Evolutionary conservation across 2,329 filamentous ascomycete genomes (phyloP).

Genomic region (Aureobasidium leucospermi): DNA sequence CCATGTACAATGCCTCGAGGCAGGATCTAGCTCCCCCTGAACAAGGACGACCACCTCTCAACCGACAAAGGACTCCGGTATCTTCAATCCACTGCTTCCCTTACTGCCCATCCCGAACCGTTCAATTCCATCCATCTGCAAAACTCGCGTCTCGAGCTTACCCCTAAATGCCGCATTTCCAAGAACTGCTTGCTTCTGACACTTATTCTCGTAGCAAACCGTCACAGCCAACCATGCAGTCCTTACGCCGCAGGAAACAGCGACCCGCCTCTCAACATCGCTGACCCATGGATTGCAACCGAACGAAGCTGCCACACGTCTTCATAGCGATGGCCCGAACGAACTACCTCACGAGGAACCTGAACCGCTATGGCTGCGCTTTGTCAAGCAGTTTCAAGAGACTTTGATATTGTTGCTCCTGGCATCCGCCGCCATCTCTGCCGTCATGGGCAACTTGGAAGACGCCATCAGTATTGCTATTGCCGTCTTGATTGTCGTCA

Average conservation of each 20-base stretch:
- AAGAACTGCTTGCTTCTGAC: not conserved
- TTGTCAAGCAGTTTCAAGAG: conserved; percentile 94
- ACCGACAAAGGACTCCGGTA: conserved; percentile 2
- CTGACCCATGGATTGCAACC: conserved; percentile 72
- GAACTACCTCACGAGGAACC: conserved; percentile 91
- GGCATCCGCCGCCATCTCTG: conserved; percentile 77
- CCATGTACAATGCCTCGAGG: conserved; percentile 44
- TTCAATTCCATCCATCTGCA: not conserved
- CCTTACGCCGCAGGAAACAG: conserved; percentile 71
- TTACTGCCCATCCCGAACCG: not conserved
- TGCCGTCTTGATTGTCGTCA: conserved; percentile 93
- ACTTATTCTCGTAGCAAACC: conserved; percentile 24
- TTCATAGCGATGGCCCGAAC: conserved; percentile 79
- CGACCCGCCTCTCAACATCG: conserved; percentile 72
- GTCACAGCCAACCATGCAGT: conserved; percentile 49
- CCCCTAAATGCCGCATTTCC: not conserved
- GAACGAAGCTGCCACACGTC: conserved; percentile 69
- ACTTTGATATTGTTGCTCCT: conserved; percentile 89
- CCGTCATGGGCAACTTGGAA: conserved; percentile 86
- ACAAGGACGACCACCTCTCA: not conserved
- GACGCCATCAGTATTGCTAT: conserved; percentile 94
- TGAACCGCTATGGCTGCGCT: conserved; percentile 90
- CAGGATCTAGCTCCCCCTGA: conserved; percentile 6
- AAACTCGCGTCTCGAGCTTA: not conserved
- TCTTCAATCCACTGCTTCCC: not conserved